phyloP scores from a whole-genome alignment of 1,139 yeast genomes.

The Kazachstania sp. region DNA sequence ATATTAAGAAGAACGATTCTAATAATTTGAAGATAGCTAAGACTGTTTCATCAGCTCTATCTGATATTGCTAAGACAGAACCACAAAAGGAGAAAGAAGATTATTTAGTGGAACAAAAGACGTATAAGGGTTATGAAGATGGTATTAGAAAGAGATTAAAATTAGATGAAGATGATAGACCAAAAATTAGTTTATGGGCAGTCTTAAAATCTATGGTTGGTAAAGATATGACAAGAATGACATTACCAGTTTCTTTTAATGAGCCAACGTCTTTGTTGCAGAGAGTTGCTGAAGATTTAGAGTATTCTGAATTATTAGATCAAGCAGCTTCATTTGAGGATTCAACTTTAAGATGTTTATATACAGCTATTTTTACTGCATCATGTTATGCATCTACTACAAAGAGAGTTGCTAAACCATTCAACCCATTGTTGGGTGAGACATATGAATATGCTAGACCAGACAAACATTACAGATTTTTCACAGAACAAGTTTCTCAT shows the following conservation, averaged over 20 bases:
- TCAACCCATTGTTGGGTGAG: slow-evolving; percentile 91
- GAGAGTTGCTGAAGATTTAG: slow-evolving; percentile 93
- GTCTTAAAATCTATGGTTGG: slow-evolving; percentile 92
- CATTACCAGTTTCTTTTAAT: slow-evolving; percentile 91
- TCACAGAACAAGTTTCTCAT: slow-evolving; percentile 95
- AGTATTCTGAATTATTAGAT: slow-evolving; percentile 71
- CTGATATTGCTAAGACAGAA: slow-evolving; percentile 21
- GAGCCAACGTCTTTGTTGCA: slow-evolving; percentile 92
- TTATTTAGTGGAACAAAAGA: slow-evolving; percentile 46
- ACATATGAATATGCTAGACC: slow-evolving; percentile 91
- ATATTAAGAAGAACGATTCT: not conserved
- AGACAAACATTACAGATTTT: slow-evolving; percentile 73
- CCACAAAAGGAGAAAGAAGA: slow-evolving; percentile 40
- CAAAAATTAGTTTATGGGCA: slow-evolving; percentile 89
- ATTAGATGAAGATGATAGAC: slow-evolving; percentile 80
- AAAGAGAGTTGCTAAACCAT: slow-evolving; percentile 91
- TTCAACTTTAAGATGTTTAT: slow-evolving; percentile 73
- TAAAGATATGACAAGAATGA: slow-evolving; percentile 94
- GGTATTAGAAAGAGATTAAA: slow-evolving; percentile 66
- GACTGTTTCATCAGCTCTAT: not conserved
- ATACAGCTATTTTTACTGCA: slow-evolving; percentile 90
- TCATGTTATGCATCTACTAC: slow-evolving; percentile 92
- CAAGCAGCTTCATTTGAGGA: slow-evolving; percentile 69
- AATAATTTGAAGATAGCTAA: not conserved
- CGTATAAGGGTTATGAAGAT: slow-evolving; percentile 83